These are phyloP conservation scores for Aspergillus sp. DNA, from an alignment of 2,329 filamentous ascomycete species.

Conservation along the genomic window DNA sequence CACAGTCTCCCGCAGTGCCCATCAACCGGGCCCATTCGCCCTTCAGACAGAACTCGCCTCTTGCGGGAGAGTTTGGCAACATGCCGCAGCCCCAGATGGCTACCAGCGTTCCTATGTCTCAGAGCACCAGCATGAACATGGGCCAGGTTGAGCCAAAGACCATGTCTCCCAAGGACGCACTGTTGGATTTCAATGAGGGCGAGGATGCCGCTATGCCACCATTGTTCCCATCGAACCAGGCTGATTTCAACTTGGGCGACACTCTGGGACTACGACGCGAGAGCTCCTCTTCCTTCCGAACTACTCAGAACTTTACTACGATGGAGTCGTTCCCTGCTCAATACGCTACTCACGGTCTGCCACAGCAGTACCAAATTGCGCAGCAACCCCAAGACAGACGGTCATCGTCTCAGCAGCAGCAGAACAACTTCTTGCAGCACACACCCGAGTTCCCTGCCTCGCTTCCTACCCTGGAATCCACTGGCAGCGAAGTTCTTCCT, in stretches of 20 bases:
- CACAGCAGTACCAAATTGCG: conserved; percentile 49
- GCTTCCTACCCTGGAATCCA: conserved; percentile 59
- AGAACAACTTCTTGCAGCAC: conserved; percentile 34
- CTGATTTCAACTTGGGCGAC: conserved; percentile 47
- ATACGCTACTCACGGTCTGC: conserved; percentile 38
- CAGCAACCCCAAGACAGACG: conserved; percentile 19
- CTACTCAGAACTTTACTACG: conserved; percentile 29
- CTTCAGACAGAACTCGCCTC: conserved; percentile 68
- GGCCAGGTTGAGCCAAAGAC: conserved; percentile 60
- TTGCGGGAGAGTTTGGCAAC: conserved; percentile 45
- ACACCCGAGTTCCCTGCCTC: conserved; percentile 56
- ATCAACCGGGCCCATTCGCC: conserved; percentile 69
- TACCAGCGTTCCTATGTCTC: conserved; percentile 29
- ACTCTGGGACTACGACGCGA: conserved; percentile 32
- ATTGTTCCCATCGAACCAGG: conserved; percentile 63
- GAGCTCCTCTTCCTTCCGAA: conserved; percentile 30
- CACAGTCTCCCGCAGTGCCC: conserved; percentile 50
- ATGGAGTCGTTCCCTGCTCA: conserved; percentile 40
- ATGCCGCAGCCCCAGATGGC: conserved; percentile 37
- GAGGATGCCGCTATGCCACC: conserved; percentile 62
- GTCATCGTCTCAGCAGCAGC: conserved; percentile 21
- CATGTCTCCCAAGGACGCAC: conserved; percentile 89
- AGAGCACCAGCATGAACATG: conserved; percentile 24
- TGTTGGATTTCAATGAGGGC: conserved; percentile 75
- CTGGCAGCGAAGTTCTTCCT: conserved; percentile 46